A percentile compares a stretch with the other conserved stretches of the same genome.
Evolutionary conservation across 2,329 filamentous ascomycete species (phyloP).

Genomic region (Aaosphaeria pasadenensis): DNA sequence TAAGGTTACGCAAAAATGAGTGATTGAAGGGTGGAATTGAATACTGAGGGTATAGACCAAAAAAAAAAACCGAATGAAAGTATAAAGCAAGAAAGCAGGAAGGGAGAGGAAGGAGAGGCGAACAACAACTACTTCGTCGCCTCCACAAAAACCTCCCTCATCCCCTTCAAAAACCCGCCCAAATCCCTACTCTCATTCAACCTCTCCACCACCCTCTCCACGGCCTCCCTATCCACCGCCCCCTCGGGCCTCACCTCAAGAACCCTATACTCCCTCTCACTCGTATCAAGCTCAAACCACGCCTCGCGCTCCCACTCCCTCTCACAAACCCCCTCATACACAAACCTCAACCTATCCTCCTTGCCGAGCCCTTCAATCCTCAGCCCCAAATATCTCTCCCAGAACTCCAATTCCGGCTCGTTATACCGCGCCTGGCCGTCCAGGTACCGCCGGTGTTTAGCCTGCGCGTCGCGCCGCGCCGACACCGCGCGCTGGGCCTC

Average conservation of each 20-base stretch:
- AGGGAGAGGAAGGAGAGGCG: too few relatives aligned
- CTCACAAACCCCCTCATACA: conserved; percentile 84
- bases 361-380: conserved; percentile 84
- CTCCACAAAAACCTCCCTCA: conserved; percentile 71
- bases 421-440: conserved; percentile 86
- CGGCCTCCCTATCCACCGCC: conserved; percentile 66
- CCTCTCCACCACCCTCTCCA: conserved; percentile 72
- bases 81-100: too few relatives aligned
- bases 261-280: conserved; percentile 80
- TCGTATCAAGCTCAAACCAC: conserved; percentile 88
- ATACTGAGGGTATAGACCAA: too few relatives aligned
- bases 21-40: background rate
- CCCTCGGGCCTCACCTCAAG: conserved; percentile 72
- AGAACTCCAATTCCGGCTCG: conserved; percentile 90
- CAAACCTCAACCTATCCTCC: conserved; percentile 83
- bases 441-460: conserved; percentile 68
- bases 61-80: too few relatives aligned
- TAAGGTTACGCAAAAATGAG: conserved; percentile 23
- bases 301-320: conserved; percentile 84
- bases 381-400: conserved; percentile 86
- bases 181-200: conserved; percentile 80
- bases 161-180: conserved; percentile 71
- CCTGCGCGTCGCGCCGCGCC: conserved; percentile 66
- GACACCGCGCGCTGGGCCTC: conserved; percentile 70
- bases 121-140: conserved; percentile 43